phyloP scores from a whole-genome alignment of 345 rosid species.

The Arabidopsis arenosa region DNA sequence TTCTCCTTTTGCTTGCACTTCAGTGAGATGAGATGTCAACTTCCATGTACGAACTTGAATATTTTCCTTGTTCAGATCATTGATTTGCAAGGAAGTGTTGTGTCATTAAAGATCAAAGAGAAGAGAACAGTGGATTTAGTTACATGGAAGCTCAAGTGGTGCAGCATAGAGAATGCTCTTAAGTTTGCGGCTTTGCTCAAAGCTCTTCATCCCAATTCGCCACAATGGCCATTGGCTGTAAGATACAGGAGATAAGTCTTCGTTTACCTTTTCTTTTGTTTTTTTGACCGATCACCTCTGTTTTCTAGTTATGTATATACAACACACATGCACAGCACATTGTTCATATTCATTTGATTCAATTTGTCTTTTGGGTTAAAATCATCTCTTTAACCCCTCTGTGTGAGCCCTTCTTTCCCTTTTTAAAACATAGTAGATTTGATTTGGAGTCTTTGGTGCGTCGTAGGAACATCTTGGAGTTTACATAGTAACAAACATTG shows the following conservation, averaged over 20 bases:
- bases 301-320: slow-evolving; percentile 23
- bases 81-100: slow-evolving; percentile 23
- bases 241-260: slow-evolving; percentile 30
- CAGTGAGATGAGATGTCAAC: neutral
- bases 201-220: slow-evolving; percentile 38
- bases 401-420: neutral
- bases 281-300: neutral
- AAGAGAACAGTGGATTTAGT: slow-evolving; percentile 3
- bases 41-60: slow-evolving; percentile 5
- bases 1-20: neutral
- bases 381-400: neutral
- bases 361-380: slow-evolving; percentile 29
- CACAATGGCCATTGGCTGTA: slow-evolving; percentile 33
- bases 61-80: slow-evolving; percentile 34
- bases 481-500: slow-evolving; percentile 6
- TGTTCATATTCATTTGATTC: slow-evolving; percentile 40
- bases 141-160: slow-evolving; percentile 41
- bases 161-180: slow-evolving; percentile 24
- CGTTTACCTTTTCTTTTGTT: neutral
- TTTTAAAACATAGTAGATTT: neutral
- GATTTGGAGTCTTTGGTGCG: neutral
- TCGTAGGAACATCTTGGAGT: slow-evolving; percentile 22
- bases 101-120: slow-evolving; percentile 37
- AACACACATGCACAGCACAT: neutral
- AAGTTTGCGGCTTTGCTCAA: slow-evolving; percentile 43